Base-by-base conservation (phyloP, 257 asterid genomes). In the Solanum peruvianum region DNA sequence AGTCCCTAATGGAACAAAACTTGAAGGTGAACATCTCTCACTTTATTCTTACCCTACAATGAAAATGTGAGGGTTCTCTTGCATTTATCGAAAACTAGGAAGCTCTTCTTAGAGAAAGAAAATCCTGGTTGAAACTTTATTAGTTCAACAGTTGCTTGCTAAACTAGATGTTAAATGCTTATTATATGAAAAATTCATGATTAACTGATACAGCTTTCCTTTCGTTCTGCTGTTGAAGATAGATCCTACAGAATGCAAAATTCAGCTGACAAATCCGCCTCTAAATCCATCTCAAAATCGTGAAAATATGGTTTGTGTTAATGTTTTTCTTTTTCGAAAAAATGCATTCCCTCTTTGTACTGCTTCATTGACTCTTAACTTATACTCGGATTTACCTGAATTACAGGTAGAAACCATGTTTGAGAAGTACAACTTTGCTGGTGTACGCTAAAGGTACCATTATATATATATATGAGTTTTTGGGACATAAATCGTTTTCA, bases 361-460 rank as follows among this genome's bases (percentile, higher is more conserved):
- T 49, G 31, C 80, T 47, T 82, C 83, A 41, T 73, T 84, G 7
- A 86, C 88, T 64, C 82, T 71, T 35, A 83, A 42, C 85, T 89
- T 77, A 21, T 81, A 70, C 62, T 86, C 66, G 71, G 4, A 69
- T 56, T 58, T 27, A 41, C 67, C 88, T 9, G 42, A 67, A 67
- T 88, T 86, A 89, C 96, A 97, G 98, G 98, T 93, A 80, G 99
- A 95, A 91, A 91, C 96, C 87, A 97, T 97, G 98, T 97, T 95
- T 91, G 99, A 97, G 93, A 97, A 95, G 83, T 95, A 95, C 93
- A 95, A 94, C 90, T 95, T 95, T 87, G 90, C 95, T 49, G 98
- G 96, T 89, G 94, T 95, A 97, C 75, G 98, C 98, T 88, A 98
- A 97, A 95, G 99, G 98, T 97, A 93, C 41, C 84, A 44, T 78